Percentiles rank a stretch among this genome's conserved stretches.
phyloP scores from a whole-genome alignment of 2,329 filamentous ascomycete genomes.

The Alternaria sp. region DNA sequence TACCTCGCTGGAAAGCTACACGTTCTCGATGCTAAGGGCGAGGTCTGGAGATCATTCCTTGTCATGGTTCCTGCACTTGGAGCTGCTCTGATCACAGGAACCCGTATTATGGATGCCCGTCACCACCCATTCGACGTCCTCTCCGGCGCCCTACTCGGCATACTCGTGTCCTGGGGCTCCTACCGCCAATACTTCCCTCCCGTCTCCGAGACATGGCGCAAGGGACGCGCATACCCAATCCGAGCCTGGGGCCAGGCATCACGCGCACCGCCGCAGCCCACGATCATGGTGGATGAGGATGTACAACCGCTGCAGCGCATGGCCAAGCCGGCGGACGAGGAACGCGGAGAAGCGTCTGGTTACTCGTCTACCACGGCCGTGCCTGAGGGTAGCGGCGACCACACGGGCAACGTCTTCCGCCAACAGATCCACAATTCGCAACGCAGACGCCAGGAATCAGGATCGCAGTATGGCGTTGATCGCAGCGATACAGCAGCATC shows the following conservation, averaged over 20 bases:
- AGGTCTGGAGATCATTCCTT: constrained; percentile 65
- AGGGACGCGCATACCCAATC: constrained; percentile 65
- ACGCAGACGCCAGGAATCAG: constrained; percentile 39
- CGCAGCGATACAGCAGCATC: constrained; percentile 41
- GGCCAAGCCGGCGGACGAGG: constrained; percentile 37
- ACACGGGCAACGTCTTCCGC: constrained; percentile 46
- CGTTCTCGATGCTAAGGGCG: constrained; percentile 64
- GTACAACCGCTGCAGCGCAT: constrained; percentile 39
- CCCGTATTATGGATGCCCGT: constrained; percentile 66
- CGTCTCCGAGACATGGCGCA: constrained; percentile 61
- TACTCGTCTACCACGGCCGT: constrained; percentile 33
- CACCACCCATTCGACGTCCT: constrained; percentile 68
- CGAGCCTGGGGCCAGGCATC: constrained; percentile 59
- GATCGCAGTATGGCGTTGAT: constrained; percentile 32
- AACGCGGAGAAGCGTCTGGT: constrained; percentile 41
- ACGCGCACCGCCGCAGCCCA: constrained; percentile 42
- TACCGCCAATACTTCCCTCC: constrained; percentile 67
- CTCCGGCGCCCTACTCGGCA: constrained; percentile 60
- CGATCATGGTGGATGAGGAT: constrained; percentile 38
- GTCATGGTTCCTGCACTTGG: constrained; percentile 61
- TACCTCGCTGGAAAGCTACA: constrained; percentile 67
- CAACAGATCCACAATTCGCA: constrained; percentile 48
- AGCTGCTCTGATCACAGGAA: constrained; percentile 62
- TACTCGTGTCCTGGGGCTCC: constrained; percentile 58
- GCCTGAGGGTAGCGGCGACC: constrained; percentile 19